phyloP scores from a whole-genome alignment of 2,329 filamentous ascomycete genomes.

The Aspergillus fijiensis region DNA sequence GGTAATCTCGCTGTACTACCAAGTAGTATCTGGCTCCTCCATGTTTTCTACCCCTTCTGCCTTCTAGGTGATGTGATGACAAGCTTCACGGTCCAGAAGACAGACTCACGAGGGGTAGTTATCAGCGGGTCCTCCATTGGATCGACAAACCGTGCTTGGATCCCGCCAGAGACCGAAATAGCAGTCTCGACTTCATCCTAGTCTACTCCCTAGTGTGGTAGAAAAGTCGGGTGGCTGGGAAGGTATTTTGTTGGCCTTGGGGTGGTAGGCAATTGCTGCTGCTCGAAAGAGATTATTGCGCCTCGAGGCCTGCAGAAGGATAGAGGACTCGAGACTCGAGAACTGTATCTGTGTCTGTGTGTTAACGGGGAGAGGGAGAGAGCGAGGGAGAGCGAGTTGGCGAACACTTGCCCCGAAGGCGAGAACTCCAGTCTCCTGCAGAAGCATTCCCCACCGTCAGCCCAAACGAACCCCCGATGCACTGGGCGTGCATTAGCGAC shows the following conservation, averaged over 20 bases:
- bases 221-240: slow-evolving; percentile 16
- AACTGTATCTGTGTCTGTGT: background rate
- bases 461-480: slow-evolving; percentile 16
- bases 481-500: slow-evolving; percentile 24
- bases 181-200: no score
- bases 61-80: background rate
- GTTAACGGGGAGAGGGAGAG: background rate
- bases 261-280: no score
- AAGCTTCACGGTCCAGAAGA: background rate
- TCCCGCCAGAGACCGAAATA: no score
- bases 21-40: background rate
- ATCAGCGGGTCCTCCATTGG: background rate
- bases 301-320: no score
- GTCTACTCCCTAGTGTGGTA: background rate
- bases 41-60: background rate
- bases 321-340: slow-evolving; percentile 1
- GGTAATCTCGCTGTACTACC: background rate
- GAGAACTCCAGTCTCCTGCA: slow-evolving; percentile 21
- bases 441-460: slow-evolving; percentile 19
- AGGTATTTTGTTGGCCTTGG: background rate
- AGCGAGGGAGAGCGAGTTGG: background rate
- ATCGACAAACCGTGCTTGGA: no score
- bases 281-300: no score
- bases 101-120: background rate
- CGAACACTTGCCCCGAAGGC: slow-evolving; percentile 10